Conservation (phyloP, 2,329 filamentous ascomycete genomes). For the Penicillium sp. region DNA sequence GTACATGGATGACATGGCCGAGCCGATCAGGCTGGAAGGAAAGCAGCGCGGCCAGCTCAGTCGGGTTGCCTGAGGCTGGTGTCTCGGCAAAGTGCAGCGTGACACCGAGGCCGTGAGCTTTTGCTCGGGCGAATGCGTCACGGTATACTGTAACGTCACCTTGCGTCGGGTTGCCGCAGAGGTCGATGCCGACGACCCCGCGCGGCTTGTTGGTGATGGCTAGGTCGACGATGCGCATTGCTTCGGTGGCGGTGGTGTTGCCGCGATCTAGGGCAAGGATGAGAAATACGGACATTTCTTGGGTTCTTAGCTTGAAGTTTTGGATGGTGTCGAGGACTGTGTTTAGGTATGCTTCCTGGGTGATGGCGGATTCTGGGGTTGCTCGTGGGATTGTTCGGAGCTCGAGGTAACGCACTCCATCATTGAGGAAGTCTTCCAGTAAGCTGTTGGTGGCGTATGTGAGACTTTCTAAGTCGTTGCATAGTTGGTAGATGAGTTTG, state of each 20-base stretch:
- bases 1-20: constrained; percentile 74
- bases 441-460: constrained; percentile 61
- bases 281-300: constrained; percentile 57
- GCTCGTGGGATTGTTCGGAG: constrained; percentile 73
- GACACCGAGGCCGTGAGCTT: constrained; percentile 53
- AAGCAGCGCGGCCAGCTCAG: constrained; percentile 62
- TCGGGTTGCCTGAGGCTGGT: constrained; percentile 51
- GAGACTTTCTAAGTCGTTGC: constrained; percentile 59
- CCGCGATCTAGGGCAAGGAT: constrained; percentile 73
- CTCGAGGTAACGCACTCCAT: constrained; percentile 74
- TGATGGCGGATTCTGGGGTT: constrained; percentile 51
- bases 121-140: constrained; percentile 56
- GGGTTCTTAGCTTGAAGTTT: constrained; percentile 42
- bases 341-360: constrained; percentile 60
- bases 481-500: constrained; percentile 72
- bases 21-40: constrained; percentile 63
- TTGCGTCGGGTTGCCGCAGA: constrained; percentile 69
- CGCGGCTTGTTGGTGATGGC: constrained; percentile 51
- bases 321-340: constrained; percentile 63
- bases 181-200: constrained; percentile 68
- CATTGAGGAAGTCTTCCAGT: constrained; percentile 60
- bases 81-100: constrained; percentile 78
- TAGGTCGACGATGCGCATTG: constrained; percentile 60
- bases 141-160: constrained; percentile 59
- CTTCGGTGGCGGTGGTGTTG: constrained; percentile 54